phyloP scores from a whole-genome alignment of 164 flowering plant species.

The Malania oleifera region DNA sequence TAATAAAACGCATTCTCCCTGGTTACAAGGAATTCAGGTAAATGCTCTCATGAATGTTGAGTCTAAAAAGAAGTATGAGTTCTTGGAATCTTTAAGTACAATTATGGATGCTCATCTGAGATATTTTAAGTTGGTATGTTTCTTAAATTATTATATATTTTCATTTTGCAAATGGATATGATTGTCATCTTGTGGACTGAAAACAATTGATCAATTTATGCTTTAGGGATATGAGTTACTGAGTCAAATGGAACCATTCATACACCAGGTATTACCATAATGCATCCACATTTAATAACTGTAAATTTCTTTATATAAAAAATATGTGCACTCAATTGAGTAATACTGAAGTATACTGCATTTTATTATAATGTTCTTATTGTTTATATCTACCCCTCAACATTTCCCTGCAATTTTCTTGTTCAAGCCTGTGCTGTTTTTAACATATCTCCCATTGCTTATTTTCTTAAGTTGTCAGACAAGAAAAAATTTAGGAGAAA shows the following conservation, averaged over 20 bases:
- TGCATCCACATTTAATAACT: background rate
- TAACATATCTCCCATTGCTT: too few relatives aligned
- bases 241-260: slow-evolving; percentile 82
- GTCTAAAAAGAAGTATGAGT: slow-evolving; percentile 85
- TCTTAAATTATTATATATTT: background rate
- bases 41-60: slow-evolving; percentile 71
- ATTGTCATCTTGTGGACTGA: slow-evolving; percentile 3
- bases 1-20: slow-evolving; percentile 20
- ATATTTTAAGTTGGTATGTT: slow-evolving; percentile 77
- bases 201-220: slow-evolving; percentile 5
- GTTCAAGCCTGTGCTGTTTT: too few relatives aligned
- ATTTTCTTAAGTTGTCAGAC: too few relatives aligned
- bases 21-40: slow-evolving; percentile 71
- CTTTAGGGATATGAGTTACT: slow-evolving; percentile 72
- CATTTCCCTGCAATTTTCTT: background rate
- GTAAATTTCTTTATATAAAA: background rate
- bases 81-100: slow-evolving; percentile 88
- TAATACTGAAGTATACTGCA: too few relatives aligned
- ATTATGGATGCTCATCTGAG: slow-evolving; percentile 94
- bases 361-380: too few relatives aligned
- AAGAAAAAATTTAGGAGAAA: too few relatives aligned
- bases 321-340: background rate
- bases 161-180: background rate
- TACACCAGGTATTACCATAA: slow-evolving; percentile 60
- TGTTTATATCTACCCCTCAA: too few relatives aligned